Base-by-base conservation (phyloP, 139 green algal genomes). In the Picochlorum costavermella region DNA sequence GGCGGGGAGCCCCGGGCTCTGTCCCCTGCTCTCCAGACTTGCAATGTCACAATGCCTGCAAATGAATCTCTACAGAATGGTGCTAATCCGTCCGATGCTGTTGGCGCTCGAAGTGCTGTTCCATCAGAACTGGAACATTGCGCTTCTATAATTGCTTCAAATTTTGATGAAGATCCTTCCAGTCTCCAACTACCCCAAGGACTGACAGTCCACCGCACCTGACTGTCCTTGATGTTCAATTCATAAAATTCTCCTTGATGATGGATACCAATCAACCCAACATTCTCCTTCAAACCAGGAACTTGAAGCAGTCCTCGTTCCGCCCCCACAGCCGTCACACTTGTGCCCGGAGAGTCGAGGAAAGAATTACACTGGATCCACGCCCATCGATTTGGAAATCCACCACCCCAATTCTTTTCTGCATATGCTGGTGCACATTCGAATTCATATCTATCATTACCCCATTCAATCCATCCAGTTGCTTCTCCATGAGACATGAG, bases 371-470 rank as follows among this genome's bases (percentile, higher is more conserved):
- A 97, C 74, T 96, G 87, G 8, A 93, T 55, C 91, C 91, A 97
- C 64, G 85, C 86, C 91, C 91, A 97, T 56, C 81, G 86, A 26
- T 69, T 78, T 2, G 93, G 93, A 76, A 98, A 98, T 57, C 89
- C 87, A 28, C 83, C 91, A 25, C 93, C 91, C 91, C 92, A 98
- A 80, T 98, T 98, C 81, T 98, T 98, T 72, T 98, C 92, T 44
- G 65, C 82, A 49, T 96, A 96, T 3, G 80, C 63, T 1, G 87
- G 83, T 3, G 86, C 88, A 59, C 83, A 70, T 17, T 56, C 16
- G 62, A 92, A 92, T 43, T 91, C 76, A 65, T 88, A 88, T 9
- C 81, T 73, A 63, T 85, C 43, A 20, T 71, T 80, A 6, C 87
- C 89, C 87, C 89, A 97, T 68, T 94, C 72, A n/a, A 98, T 66